These are phyloP conservation scores for Pinus tabuliformis DNA, from an alignment of 75 land plant species.

Conservation along the genomic window DNA sequence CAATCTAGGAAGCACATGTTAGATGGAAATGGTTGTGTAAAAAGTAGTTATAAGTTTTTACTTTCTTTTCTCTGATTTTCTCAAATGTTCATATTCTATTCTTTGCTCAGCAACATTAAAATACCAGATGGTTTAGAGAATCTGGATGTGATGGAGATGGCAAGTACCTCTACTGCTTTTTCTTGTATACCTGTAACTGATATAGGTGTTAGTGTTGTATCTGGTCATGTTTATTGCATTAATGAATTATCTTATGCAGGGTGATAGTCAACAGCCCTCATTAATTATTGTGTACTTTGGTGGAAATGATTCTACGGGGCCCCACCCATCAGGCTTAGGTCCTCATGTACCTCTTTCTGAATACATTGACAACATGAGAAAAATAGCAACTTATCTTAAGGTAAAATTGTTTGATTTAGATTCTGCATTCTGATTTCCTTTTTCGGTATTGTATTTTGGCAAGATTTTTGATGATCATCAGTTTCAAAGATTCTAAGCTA, in stretches of 20 bases:
- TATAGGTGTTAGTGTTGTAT: neutral
- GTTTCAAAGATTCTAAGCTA: neutral
- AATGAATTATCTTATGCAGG: constrained; percentile 35
- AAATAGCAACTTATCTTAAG: constrained; percentile 72
- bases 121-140: neutral
- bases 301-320: constrained; percentile 93
- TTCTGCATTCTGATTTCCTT: constrained; percentile 3
- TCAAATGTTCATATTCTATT: neutral
- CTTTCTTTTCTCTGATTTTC: neutral
- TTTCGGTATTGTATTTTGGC: neutral
- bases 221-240: neutral
- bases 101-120: neutral
- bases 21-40: neutral
- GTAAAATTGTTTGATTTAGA: constrained; percentile 18
- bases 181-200: neutral
- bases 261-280: constrained; percentile 66
- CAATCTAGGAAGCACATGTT: neutral
- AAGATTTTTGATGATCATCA: neutral
- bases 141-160: neutral
- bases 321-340: constrained; percentile 83
- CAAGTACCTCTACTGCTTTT: neutral
- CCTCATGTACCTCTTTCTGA: constrained; percentile 95
- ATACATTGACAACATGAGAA: constrained; percentile 66
- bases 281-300: constrained; percentile 96
- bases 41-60: neutral